These are phyloP conservation scores for Gymnopilus dilepis DNA, from an alignment of 768 basidiomycete species.

Conservation along the genomic window DNA sequence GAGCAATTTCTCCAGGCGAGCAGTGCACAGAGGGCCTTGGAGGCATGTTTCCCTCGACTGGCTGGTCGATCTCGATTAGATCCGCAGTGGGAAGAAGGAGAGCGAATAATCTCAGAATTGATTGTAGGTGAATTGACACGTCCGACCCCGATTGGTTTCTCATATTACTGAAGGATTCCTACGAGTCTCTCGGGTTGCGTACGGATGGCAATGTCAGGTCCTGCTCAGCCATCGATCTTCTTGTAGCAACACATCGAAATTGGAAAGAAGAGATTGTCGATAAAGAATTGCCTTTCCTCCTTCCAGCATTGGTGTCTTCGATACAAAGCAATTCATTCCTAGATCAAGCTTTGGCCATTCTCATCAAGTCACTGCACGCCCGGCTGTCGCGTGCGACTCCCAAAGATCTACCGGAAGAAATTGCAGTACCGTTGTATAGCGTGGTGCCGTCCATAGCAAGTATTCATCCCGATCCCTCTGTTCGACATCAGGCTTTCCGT, in stretches of 20 bases:
- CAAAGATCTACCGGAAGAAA: constrained; percentile 44
- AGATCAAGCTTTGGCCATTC: constrained; percentile 65
- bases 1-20: constrained; percentile 45
- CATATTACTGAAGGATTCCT: constrained; percentile 37
- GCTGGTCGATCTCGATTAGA: constrained; percentile 37
- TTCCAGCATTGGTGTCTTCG: constrained; percentile 51
- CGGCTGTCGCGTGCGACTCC: constrained; percentile 21
- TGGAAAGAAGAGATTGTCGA: constrained; percentile 17
- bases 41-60: constrained; percentile 49
- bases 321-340: constrained; percentile 59
- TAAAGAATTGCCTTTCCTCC: constrained; percentile 35
- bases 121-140: constrained; percentile 40
- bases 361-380: constrained; percentile 45
- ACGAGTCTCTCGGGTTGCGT: constrained; percentile 37
- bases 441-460: constrained; percentile 63
- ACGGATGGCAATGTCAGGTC: constrained; percentile 15
- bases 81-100: constrained; percentile 46
- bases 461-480: constrained; percentile 60
- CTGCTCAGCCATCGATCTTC: constrained; percentile 39
- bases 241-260: constrained; percentile 43
- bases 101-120: constrained; percentile 38
- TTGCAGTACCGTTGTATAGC: constrained; percentile 52
- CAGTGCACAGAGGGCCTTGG: constrained; percentile 53
- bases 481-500: constrained; percentile 67
- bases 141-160: background rate